These are phyloP conservation scores for Vanrija sp. DNA, from an alignment of 1,284 basidiomycete genomes.

Conservation along the genomic window DNA sequence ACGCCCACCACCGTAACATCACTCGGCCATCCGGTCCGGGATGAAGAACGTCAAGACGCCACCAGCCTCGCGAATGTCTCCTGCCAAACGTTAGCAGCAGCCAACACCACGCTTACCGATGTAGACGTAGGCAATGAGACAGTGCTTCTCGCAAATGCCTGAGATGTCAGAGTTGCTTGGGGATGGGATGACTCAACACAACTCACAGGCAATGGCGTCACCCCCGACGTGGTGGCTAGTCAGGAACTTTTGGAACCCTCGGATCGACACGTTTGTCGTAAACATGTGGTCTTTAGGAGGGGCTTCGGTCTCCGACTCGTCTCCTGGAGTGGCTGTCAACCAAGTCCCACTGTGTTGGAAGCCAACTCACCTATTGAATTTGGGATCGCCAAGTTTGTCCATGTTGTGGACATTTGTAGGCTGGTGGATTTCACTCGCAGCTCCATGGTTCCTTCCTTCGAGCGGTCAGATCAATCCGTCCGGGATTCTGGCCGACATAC, in stretches of 20 bases:
- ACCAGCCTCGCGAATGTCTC: slow-evolving; percentile 71
- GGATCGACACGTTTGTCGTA: slow-evolving; percentile 65
- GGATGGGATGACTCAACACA: not conserved
- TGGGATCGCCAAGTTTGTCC: slow-evolving; percentile 70
- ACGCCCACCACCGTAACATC: not conserved
- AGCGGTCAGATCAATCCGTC: slow-evolving; percentile 6
- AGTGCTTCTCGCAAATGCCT: slow-evolving; percentile 81
- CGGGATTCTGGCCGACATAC: slow-evolving; percentile 13
- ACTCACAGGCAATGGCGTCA: slow-evolving; percentile 76
- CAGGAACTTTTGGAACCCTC: slow-evolving; percentile 76
- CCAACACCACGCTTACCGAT: slow-evolving; percentile 53
- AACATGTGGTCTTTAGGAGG: slow-evolving; percentile 59
- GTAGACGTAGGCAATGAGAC: slow-evolving; percentile 84
- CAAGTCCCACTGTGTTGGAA: not conserved
- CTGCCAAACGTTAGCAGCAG: slow-evolving; percentile 18
- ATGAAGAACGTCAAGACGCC: slow-evolving; percentile 87
- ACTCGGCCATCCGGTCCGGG: slow-evolving; percentile 50
- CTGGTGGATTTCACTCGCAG: slow-evolving; percentile 66
- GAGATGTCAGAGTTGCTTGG: not conserved
- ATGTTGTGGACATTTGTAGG: slow-evolving; percentile 72
- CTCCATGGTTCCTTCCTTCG: slow-evolving; percentile 46
- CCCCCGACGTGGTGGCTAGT: slow-evolving; percentile 78
- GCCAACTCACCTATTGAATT: slow-evolving; percentile 55
- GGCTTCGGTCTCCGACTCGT: slow-evolving; percentile 45
- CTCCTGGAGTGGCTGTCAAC: not conserved